These are phyloP conservation scores for Lonicera japonica DNA, from an alignment of 129 eudicot species.

Conservation along the genomic window DNA sequence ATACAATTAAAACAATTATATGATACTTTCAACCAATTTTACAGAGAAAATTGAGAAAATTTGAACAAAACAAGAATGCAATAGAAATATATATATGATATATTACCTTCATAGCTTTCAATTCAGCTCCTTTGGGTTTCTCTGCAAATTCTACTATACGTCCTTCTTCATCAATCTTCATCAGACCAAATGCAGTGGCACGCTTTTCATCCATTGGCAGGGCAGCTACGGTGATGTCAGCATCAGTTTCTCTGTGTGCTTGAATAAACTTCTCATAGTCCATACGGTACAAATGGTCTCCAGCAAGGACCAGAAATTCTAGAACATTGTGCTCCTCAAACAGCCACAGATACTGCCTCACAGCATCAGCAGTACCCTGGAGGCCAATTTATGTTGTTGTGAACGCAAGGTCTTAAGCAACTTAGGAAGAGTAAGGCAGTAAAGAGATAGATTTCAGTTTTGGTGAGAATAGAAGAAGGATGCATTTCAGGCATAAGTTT, in stretches of 20 bases:
- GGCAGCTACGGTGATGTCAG: conserved; percentile 97
- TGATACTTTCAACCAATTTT: not conserved
- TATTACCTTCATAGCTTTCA: conserved; percentile 71
- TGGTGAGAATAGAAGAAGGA: too few species aligned
- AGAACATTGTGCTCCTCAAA: conserved; percentile 97
- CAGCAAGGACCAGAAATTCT: conserved; percentile 86
- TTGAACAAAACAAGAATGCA: not conserved
- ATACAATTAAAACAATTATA: not conserved
- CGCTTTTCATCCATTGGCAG: conserved; percentile 97
- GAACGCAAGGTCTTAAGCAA: not conserved
- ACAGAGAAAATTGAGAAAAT: not conserved
- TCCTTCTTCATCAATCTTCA: conserved; percentile 98
- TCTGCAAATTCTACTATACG: conserved; percentile 86
- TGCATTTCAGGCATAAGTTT: too few species aligned
- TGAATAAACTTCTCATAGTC: conserved; percentile 90
- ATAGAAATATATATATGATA: too few species aligned
- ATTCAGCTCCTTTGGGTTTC: conserved; percentile 85
- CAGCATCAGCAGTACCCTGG: conserved; percentile 99
- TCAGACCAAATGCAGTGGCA: conserved; percentile 95
- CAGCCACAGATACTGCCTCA: conserved; percentile 93
- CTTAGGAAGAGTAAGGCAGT: too few species aligned
- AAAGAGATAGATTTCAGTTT: too few species aligned
- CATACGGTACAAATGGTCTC: conserved; percentile 94
- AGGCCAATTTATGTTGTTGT: not conserved
- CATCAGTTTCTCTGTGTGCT: conserved; percentile 97